Evolutionary conservation across 2,329 filamentous ascomycete genomes (phyloP).

Genomic region (Fusarium subtropicale): DNA sequence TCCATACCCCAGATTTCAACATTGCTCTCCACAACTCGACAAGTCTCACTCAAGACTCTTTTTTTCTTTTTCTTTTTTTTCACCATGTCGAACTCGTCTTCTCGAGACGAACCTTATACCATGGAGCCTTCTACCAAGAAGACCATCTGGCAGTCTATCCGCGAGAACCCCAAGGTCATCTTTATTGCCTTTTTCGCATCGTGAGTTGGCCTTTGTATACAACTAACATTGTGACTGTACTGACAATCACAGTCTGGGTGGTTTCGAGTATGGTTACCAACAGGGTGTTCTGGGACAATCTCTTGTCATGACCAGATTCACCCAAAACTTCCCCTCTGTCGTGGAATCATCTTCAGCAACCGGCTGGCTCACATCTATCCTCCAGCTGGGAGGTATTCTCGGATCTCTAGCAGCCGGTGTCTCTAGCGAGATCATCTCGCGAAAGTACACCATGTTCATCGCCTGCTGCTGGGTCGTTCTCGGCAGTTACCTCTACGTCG

Average conservation of each 20-base stretch:
- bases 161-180: constrained; percentile 41
- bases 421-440: constrained; percentile 60
- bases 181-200: constrained; percentile 46
- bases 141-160: constrained; percentile 17
- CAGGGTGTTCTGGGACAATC: constrained; percentile 66
- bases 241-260: constrained; percentile 34
- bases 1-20: constrained; percentile 29
- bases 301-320: constrained; percentile 64
- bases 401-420: constrained; percentile 61
- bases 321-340: constrained; percentile 60
- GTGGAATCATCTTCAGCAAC: constrained; percentile 59
- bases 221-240: rapidly evolving
- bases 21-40: constrained; percentile 20
- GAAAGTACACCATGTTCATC: constrained; percentile 65
- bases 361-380: constrained; percentile 64
- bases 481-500: constrained; percentile 59
- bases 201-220: background rate
- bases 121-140: constrained; percentile 26
- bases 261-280: constrained; percentile 52
- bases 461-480: constrained; percentile 61
- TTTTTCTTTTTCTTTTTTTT: background rate
- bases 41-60: background rate
- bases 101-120: constrained; percentile 12
- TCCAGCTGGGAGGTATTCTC: constrained; percentile 62
- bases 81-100: constrained; percentile 20